Percentiles rank a stretch among this genome's conserved stretches.
Evolutionary conservation across 2,329 filamentous ascomycete genomes (phyloP).

Genomic region (Zasmidium angulare): DNA sequence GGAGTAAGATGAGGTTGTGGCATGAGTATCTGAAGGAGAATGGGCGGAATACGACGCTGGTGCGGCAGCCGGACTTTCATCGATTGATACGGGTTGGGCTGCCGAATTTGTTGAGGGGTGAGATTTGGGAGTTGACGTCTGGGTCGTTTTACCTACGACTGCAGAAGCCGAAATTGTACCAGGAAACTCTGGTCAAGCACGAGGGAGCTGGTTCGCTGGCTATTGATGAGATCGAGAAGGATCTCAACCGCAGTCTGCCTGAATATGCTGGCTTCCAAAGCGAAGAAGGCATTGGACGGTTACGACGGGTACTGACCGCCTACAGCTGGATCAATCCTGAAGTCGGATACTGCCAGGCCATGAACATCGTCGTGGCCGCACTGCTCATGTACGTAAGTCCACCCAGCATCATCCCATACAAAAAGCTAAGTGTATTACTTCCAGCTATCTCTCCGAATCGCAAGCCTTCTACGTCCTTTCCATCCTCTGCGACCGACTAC

Average conservation of each 20-base stretch:
- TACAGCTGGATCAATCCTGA: conserved; percentile 97
- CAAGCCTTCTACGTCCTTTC: conserved; percentile 96
- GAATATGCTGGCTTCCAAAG: conserved; percentile 98
- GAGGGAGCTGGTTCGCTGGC: conserved; percentile 85
- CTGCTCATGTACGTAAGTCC: conserved; percentile 69
- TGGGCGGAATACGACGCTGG: conserved; percentile 84
- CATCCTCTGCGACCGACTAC: conserved; percentile 83
- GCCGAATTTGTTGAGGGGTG: conserved; percentile 86
- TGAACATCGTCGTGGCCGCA: conserved; percentile 99
- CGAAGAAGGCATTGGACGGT: conserved; percentile 86
- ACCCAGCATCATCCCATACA: background rate
- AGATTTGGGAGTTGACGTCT: conserved; percentile 94
- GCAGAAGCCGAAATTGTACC: conserved; percentile 79
- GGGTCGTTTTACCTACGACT: conserved; percentile 87
- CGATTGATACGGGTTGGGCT: conserved; percentile 94
- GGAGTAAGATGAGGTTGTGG: conserved; percentile 97
- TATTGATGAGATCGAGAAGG: conserved; percentile 98
- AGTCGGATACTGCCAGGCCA: conserved; percentile 97
- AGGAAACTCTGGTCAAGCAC: conserved; percentile 80
- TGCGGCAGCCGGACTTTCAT: conserved; percentile 95
- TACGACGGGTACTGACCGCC: conserved; percentile 87
- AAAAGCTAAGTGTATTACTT: conserved; percentile 20
- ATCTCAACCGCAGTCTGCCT: conserved; percentile 90
- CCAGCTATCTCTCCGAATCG: conserved; percentile 86
- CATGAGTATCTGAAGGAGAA: conserved; percentile 92